These are phyloP conservation scores for Hypsizygus marmoreus DNA, from an alignment of 768 basidiomycete genomes.

Conservation along the genomic window DNA sequence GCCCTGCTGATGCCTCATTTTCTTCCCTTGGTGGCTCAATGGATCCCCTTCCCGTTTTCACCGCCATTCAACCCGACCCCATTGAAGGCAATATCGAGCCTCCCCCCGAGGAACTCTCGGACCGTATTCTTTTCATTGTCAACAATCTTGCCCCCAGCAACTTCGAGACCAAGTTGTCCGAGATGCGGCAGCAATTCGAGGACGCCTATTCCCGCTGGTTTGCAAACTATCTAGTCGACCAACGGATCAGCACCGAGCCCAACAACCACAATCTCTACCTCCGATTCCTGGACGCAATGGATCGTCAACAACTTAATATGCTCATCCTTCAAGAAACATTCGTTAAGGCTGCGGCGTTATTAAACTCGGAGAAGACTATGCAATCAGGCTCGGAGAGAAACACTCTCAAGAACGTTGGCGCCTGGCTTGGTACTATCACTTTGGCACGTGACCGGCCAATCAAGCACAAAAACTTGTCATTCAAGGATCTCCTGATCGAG, in stretches of 20 bases:
- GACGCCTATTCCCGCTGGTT: slow-evolving; percentile 92
- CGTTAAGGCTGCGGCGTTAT: slow-evolving; percentile 77
- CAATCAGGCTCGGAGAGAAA: slow-evolving; percentile 83
- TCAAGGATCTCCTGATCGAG: slow-evolving; percentile 97
- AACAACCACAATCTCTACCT: slow-evolving; percentile 97
- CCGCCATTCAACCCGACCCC: slow-evolving; percentile 72
- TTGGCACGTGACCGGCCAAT: slow-evolving; percentile 92
- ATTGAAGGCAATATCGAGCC: slow-evolving; percentile 60
- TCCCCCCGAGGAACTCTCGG: slow-evolving; percentile 87
- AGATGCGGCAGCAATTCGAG: slow-evolving; percentile 85
- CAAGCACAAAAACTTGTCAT: slow-evolving; percentile 88
- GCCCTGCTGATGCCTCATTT: slow-evolving; percentile 38
- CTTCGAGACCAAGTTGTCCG: slow-evolving; percentile 82
- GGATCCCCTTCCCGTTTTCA: slow-evolving; percentile 65
- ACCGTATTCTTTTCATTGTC: slow-evolving; percentile 95
- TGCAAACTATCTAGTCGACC: slow-evolving; percentile 95
- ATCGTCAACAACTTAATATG: slow-evolving; percentile 63
- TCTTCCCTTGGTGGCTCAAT: slow-evolving; percentile 29
- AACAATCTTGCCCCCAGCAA: slow-evolving; percentile 97
- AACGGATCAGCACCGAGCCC: slow-evolving; percentile 92
- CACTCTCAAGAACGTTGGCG: slow-evolving; percentile 89
- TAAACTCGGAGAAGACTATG: slow-evolving; percentile 91
- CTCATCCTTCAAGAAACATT: slow-evolving; percentile 94
- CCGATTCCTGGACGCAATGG: slow-evolving; percentile 86
- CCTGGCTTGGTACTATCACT: slow-evolving; percentile 94